A percentile compares a stretch with the other conserved stretches of the same genome.
Conservation (phyloP, 768 basidiomycete genomes). For the Russula virescens region DNA sequence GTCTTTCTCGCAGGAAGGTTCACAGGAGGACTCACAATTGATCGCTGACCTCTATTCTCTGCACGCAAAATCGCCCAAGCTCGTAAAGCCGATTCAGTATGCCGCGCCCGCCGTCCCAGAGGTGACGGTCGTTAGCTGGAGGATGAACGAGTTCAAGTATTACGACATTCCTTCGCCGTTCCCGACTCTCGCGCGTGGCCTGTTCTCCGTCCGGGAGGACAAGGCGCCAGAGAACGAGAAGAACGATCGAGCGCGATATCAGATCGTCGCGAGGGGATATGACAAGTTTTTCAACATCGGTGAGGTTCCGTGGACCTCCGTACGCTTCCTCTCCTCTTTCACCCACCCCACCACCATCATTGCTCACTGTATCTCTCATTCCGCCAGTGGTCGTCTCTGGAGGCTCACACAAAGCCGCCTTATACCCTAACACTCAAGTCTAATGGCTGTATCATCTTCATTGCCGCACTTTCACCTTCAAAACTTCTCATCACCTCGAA, state of each 20-base stretch:
- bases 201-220: conserved; percentile 60
- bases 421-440: conserved; percentile 90
- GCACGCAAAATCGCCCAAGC: conserved; percentile 53
- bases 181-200: conserved; percentile 88
- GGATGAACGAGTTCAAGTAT: conserved; percentile 97
- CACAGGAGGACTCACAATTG: conserved; percentile 59
- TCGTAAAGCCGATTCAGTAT: conserved; percentile 56
- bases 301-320: conserved; percentile 93
- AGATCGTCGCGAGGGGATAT: conserved; percentile 87
- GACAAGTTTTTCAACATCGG: conserved; percentile 99
- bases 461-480: conserved; percentile 70
- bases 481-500: conserved; percentile 87
- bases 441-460: conserved; percentile 96
- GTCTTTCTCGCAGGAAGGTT: conserved; percentile 26
- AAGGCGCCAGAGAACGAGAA: conserved; percentile 30
- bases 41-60: conserved; percentile 48
- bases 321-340: conserved; percentile 39
- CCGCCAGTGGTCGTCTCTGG: conserved; percentile 67
- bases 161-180: conserved; percentile 85
- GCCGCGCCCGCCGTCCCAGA: conserved; percentile 49
- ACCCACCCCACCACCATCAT: background rate
- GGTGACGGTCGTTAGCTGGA: conserved; percentile 76
- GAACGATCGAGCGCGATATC: conserved; percentile 34
- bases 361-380: background rate
- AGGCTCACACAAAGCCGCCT: conserved; percentile 62